Evolutionary conservation across 2,329 filamentous ascomycete genomes (phyloP).

Genomic region (Didymella arachidicola): DNA sequence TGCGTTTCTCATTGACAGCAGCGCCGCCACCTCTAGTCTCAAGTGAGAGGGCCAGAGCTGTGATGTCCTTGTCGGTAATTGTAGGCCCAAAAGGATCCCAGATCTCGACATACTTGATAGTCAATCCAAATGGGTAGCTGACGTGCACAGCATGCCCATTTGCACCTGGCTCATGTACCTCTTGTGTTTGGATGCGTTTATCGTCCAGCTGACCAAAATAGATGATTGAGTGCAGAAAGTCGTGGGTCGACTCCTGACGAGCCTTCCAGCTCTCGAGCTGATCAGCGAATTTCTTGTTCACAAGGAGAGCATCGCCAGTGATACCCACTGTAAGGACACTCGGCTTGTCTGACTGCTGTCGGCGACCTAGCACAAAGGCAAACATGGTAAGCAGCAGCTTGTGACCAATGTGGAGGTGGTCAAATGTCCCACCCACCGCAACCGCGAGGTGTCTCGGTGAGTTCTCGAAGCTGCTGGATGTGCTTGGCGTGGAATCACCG

Average conservation of each 20-base stretch:
- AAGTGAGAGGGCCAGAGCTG: conserved; percentile 82
- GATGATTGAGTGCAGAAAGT: conserved; percentile 72
- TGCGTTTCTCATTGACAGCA: conserved; percentile 84
- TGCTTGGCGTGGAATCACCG: background rate
- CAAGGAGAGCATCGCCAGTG: conserved; percentile 84
- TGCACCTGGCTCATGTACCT: conserved; percentile 55
- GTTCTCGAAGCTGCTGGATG: conserved; percentile 23
- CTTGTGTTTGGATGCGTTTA: conserved; percentile 52
- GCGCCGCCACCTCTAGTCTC: conserved; percentile 86
- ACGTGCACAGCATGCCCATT: conserved; percentile 65
- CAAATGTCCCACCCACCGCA: conserved; percentile 91
- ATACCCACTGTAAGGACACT: conserved; percentile 81
- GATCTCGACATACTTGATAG: conserved; percentile 82
- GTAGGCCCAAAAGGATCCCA: conserved; percentile 91
- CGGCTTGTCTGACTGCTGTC: conserved; percentile 29
- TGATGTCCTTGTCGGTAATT: conserved; percentile 79
- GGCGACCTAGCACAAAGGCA: conserved; percentile 69
- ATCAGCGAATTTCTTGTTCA: conserved; percentile 87
- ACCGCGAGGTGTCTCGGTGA: conserved; percentile 65
- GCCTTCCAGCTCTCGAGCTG: conserved; percentile 81
- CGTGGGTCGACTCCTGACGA: conserved; percentile 72
- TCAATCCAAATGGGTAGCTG: conserved; percentile 67
- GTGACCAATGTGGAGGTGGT: conserved; percentile 93
- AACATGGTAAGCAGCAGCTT: conserved; percentile 95
- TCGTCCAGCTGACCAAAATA: conserved; percentile 63